Conservation (phyloP, 345 rosid species). For the Corymbia maculata region DNA sequence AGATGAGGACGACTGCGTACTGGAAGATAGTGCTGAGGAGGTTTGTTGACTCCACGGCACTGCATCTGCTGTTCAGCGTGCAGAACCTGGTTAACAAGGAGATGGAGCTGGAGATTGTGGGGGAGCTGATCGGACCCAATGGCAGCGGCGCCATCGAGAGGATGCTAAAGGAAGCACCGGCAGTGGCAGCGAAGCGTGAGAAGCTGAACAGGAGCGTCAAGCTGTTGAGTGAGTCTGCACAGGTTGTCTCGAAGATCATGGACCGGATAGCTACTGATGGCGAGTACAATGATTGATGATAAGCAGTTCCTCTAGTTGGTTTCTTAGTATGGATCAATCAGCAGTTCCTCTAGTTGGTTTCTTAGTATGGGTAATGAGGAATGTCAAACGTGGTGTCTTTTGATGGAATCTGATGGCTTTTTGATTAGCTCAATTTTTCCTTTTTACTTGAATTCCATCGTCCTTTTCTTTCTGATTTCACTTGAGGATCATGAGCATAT, state of each 20-base stretch:
- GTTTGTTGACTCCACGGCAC: constrained; percentile 13
- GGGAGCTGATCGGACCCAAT: constrained; percentile 3
- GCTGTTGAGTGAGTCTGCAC: constrained; percentile 10
- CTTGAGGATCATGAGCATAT: background rate
- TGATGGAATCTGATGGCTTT: background rate
- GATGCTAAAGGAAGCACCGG: constrained; percentile 18
- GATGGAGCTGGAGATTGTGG: constrained; percentile 3
- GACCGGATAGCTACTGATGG: background rate
- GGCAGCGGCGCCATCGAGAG: constrained; percentile 6
- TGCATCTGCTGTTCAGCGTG: constrained; percentile 4
- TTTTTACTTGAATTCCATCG: background rate
- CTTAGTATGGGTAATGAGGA: accelerated
- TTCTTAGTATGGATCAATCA: background rate
- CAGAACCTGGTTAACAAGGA: constrained; percentile 7
- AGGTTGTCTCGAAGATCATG: constrained; percentile 5
- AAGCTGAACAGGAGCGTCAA: constrained; percentile 10
- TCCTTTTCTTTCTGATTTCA: background rate
- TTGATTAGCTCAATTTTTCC: background rate
- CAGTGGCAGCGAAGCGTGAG: constrained; percentile 1
- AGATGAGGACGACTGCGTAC: constrained; percentile 14
- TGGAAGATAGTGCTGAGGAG: constrained; percentile 21
- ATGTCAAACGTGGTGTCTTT: background rate
- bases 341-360: background rate
- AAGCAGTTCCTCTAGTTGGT: background rate
- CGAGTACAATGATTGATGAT: background rate